phyloP scores from a whole-genome alignment of 495 filamentous ascomycete genomes.

The Penicillium cosmopolitanum region DNA sequence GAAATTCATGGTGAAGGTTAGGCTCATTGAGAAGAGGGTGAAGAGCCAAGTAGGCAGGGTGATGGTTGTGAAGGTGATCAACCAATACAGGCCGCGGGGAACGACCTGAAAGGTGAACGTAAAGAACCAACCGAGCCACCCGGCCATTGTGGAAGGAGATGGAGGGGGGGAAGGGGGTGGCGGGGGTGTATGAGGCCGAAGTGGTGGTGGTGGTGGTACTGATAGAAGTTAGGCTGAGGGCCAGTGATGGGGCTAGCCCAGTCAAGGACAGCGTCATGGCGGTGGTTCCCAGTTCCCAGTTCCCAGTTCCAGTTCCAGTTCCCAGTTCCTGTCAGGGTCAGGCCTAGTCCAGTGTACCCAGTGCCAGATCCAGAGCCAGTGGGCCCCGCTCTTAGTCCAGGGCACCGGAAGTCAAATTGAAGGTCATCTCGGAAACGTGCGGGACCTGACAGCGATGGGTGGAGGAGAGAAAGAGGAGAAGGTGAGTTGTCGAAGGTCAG shows the following conservation, averaged over 20 bases:
- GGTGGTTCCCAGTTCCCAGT: too few species aligned
- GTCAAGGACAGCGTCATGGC: conserved; percentile 12
- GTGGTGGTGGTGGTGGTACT: conserved; percentile 18
- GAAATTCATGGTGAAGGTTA: conserved; percentile 98
- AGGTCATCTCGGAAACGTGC: conserved; percentile 32
- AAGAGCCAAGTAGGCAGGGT: conserved; percentile 89
- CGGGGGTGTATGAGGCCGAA: conserved; percentile 22
- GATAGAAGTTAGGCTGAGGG: conserved; percentile 28
- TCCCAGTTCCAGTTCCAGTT: too few species aligned
- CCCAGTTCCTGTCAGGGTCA: too few species aligned
- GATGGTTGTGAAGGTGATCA: conserved; percentile 83
- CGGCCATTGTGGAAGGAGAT: conserved; percentile 47
- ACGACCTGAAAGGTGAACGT: conserved; percentile 53
- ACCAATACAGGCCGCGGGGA: conserved; percentile 78
- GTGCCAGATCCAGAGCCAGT: not conserved
- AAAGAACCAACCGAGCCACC: conserved; percentile 49
- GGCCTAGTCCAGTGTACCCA: not conserved
- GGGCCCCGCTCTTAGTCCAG: conserved; percentile 14
- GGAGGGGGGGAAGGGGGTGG: conserved; percentile 37
- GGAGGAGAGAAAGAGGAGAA: conserved; percentile 12
- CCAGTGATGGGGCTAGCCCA: conserved; percentile 29
- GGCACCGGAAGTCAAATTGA: conserved; percentile 1
- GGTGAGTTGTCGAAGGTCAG: too few species aligned
- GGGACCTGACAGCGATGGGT: conserved; percentile 27
- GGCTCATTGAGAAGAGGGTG: conserved; percentile 89